A percentile compares a stretch with the other conserved stretches of the same genome.
These are phyloP conservation scores for Trametes cingulata DNA, from an alignment of 768 basidiomycete genomes.

Conservation along the genomic window DNA sequence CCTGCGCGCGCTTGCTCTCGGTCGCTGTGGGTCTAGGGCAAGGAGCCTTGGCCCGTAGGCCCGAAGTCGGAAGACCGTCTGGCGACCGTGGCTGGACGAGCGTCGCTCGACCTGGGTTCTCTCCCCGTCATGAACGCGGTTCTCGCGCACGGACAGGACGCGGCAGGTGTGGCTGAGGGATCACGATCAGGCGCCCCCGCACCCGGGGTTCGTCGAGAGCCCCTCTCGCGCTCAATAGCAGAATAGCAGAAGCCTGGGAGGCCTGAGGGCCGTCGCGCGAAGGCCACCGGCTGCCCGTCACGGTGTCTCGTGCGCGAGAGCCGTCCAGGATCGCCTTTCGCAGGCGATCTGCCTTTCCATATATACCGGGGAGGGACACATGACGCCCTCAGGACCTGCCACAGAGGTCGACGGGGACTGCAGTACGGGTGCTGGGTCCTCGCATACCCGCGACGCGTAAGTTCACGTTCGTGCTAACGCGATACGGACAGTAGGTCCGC, in stretches of 20 bases:
- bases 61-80: neutral
- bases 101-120: too few relatives aligned
- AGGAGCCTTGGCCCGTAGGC: constrained; percentile 6
- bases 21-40: neutral
- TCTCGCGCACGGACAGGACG: too few relatives aligned
- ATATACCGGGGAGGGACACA: neutral
- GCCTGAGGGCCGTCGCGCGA: neutral
- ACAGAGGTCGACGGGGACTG: neutral
- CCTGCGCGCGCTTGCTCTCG: neutral
- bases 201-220: neutral
- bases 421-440: neutral
- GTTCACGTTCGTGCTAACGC: neutral
- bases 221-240: neutral
- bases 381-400: neutral
- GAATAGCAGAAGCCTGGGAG: neutral
- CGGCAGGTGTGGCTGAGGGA: too few relatives aligned
- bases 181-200: too few relatives aligned
- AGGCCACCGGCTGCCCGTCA: neutral
- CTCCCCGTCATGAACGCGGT: too few relatives aligned
- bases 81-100: neutral
- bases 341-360: constrained; percentile 7
- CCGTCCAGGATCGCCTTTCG: constrained; percentile 1
- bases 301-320: constrained; percentile 3
- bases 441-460: constrained; percentile 5
- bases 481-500: neutral